Evolutionary conservation across 768 basidiomycete genomes (phyloP), one percentile per base, ranked within the genome.

Genomic region (Pilatotrama ljubarskyi): DNA sequence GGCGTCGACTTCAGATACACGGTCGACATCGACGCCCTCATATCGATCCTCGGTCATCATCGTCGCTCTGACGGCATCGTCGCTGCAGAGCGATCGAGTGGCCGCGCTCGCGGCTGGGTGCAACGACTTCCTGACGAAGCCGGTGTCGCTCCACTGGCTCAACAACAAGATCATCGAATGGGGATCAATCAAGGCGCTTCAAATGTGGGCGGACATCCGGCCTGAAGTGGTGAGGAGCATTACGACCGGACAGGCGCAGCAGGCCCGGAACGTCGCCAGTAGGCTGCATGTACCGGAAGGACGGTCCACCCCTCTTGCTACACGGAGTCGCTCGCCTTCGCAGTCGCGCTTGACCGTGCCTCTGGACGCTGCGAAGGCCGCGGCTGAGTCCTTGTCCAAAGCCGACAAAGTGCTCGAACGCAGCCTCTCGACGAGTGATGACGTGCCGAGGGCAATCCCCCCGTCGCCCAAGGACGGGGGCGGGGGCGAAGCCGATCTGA

Each of bases 111-210:
- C 93, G 5, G 97, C 97, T 1, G 97, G 97, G 6, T 99, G 97
- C 76, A 98, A 99, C 68, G 97, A 99, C 73, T 99, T 98, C 76
- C 74, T 99, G 49, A 98, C 95, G 41, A 99, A 99, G 69, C 97
- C 97, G 0, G 96, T 99, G 29, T 93, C 92, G 7, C 78, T 97
- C 26, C 80, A 89, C 44, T 99, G 97, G 97, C 78, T 99, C 51
- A 94, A 98, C 72, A 92, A 88, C 78, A 99, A 99, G 79, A 95
- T 98, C 70, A 92, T 96, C 61, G 97, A 99, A 73, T 99, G 97
- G 97, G 97, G 97, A 0, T 96, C 93, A 3, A 98, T 99, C 76
- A 94, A 94, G 71, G 91, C 91, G 5, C 70, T 94, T 57, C 91
- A 93, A 70, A 93, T 93, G 90, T 94, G 91, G 88, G 92, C 91